Conservation (phyloP, 31 red algal species). For the Bonnemaisonia californica region DNA sequence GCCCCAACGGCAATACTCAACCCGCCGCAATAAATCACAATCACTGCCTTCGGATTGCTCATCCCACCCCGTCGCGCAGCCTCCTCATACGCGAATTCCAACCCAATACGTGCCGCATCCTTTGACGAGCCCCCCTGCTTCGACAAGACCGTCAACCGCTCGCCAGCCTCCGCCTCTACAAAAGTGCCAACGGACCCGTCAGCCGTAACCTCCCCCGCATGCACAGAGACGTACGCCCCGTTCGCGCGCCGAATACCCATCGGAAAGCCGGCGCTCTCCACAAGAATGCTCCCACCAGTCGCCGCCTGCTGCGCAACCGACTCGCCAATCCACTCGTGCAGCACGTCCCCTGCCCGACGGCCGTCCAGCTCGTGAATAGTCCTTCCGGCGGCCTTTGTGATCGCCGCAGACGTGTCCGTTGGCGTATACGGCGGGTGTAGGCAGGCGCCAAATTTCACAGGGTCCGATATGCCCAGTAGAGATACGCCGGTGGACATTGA, state of each 20-base stretch:
- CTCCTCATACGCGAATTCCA: constrained; percentile 40
- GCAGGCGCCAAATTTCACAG: constrained; percentile 38
- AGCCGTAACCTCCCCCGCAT: constrained; percentile 44
- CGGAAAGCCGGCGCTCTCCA: constrained; percentile 40
- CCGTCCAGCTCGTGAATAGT: constrained; percentile 49
- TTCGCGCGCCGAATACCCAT: constrained; percentile 15
- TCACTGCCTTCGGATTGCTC: constrained; percentile 41
- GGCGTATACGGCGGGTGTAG: constrained; percentile 42
- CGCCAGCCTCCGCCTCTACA: constrained; percentile 49
- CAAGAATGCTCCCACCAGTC: constrained; percentile 40
- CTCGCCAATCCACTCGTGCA: constrained; percentile 55
- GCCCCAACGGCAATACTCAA: constrained; percentile 70
- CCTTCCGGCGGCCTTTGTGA: constrained; percentile 38
- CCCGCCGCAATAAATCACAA: constrained; percentile 69
- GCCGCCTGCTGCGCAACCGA: constrained; percentile 22
- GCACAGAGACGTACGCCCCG: constrained; percentile 36
- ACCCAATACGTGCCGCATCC: constrained; percentile 38
- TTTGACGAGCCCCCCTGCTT: constrained; percentile 30
- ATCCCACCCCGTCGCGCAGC: constrained; percentile 36
- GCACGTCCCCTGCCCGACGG: constrained; percentile 20
- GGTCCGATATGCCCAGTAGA: constrained; percentile 37
- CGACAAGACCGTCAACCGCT: constrained; percentile 32
- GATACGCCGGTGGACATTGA: constrained; percentile 16
- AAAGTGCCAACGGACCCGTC: constrained; percentile 49
- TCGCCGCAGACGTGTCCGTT: constrained; percentile 1